Base-by-base conservation (phyloP, 179 eudicot genomes). In the Pouteria campechiana region DNA sequence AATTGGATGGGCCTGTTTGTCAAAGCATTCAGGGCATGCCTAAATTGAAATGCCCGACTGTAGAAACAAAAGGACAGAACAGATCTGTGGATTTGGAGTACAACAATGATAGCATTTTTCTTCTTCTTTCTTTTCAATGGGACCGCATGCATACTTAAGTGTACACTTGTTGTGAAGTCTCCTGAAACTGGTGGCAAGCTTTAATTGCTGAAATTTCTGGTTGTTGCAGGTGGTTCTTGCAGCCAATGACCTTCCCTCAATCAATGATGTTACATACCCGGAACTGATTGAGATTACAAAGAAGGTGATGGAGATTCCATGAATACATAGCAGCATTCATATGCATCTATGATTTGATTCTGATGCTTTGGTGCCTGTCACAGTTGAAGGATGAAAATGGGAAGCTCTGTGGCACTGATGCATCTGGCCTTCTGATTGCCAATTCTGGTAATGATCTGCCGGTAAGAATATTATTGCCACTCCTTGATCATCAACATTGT, bases 401-500 rank as follows among this genome's bases (percentile, higher is more conserved):
- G 46, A 58, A 68, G 61, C 90, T 90, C 54, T 60, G 58, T 52
- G 96, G 94, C 14, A 85, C 86, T 57, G 94, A 90, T 63, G 38
- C 75, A 31, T 72, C 81, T 31, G 76, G 86, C 41, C 90, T 90
- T 36, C 63, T 90, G 48, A 71, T 86, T 55, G 94, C 75, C 47
- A 90, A 82, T 65, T 86, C 98, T 47, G 98, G 94, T 55, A 90
- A 82, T 58, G 98, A 90, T 75, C 77, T 90, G 44, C 98, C 98
- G 76, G 98, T 90, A 37, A 73, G 94, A 63, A 13, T n/a, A n/a
- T n/a, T n/a, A n/a, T n/a, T n/a, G n/a, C n/a, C n/a, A n/a, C n/a
- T n/a, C n/a, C n/a, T 33, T 17, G 47, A 58, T 7, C 17, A 5
- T 10, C 3, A n/a, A 25, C 23, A 8, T 37, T 14, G 30, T 44